A percentile compares a stretch with the other conserved stretches of the same genome.
phyloP scores from a whole-genome alignment of 1,139 yeast genomes.

The Zygoascus hellenicus region DNA sequence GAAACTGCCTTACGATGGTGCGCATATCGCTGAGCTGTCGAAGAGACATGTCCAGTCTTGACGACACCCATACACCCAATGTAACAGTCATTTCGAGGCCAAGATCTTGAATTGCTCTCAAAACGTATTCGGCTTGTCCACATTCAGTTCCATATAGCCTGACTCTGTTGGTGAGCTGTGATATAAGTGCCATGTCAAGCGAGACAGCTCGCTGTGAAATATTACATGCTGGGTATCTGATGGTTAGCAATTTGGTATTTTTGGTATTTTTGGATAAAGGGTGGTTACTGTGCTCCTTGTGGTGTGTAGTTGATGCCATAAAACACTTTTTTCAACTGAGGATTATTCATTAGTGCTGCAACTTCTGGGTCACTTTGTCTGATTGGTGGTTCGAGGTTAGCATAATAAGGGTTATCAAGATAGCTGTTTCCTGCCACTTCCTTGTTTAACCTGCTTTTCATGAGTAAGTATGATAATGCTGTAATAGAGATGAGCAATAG shows the following conservation, averaged over 20 bases:
- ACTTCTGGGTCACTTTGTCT: slow-evolving; percentile 20
- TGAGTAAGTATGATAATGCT: slow-evolving; percentile 5
- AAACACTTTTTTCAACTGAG: slow-evolving; percentile 37
- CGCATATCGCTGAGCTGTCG: slow-evolving; percentile 37
- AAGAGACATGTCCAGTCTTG: slow-evolving; percentile 41
- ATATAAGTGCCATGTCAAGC: slow-evolving; percentile 50
- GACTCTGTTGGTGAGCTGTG: slow-evolving; percentile 53
- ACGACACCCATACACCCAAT: slow-evolving; percentile 61
- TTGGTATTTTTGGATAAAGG: neutral
- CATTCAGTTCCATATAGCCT: slow-evolving; percentile 63
- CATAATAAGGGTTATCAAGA: neutral
- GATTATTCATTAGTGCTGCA: slow-evolving; percentile 28
- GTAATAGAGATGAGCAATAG: slow-evolving; percentile 4
- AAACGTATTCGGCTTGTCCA: slow-evolving; percentile 46
- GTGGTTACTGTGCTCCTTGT: slow-evolving; percentile 33
- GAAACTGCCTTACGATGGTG: slow-evolving; percentile 40
- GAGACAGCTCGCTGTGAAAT: slow-evolving; percentile 44
- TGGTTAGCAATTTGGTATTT: neutral
- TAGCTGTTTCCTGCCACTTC: neutral
- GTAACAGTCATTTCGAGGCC: slow-evolving; percentile 52
- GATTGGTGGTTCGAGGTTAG: slow-evolving; percentile 6
- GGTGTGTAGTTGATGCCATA: slow-evolving; percentile 63
- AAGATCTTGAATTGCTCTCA: slow-evolving; percentile 49
- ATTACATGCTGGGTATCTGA: slow-evolving; percentile 40
- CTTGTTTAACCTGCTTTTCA: neutral